phyloP scores from a whole-genome alignment of 805 yeast genomes.

The Myxozyma melibiosi region DNA sequence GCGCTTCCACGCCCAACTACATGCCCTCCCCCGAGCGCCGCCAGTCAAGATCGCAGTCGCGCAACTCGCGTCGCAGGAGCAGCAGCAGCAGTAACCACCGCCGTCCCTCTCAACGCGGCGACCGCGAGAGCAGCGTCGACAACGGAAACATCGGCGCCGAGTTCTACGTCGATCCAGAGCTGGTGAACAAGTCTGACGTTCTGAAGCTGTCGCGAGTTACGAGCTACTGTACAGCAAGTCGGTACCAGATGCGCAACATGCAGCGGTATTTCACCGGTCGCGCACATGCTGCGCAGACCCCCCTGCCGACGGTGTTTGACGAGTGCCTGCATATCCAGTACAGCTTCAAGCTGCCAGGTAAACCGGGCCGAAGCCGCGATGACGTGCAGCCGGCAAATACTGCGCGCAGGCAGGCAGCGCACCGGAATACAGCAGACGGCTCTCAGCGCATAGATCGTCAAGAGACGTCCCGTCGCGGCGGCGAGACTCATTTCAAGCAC shows the following conservation, averaged over 20 bases:
- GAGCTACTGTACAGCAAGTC: slow-evolving; percentile 93
- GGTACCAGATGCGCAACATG: slow-evolving; percentile 85
- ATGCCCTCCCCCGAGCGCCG: neutral
- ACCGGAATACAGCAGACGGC: slow-evolving; percentile 1
- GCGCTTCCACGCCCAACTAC: neutral
- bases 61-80: slow-evolving; percentile 1
- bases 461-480: neutral
- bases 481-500: slow-evolving; percentile 5
- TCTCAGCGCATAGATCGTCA: neutral
- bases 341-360: slow-evolving; percentile 3
- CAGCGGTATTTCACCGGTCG: slow-evolving; percentile 82
- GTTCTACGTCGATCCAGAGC: slow-evolving; percentile 12
- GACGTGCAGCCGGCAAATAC: slow-evolving; percentile 9
- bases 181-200: slow-evolving; percentile 64
- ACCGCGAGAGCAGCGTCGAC: slow-evolving; percentile 1
- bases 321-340: slow-evolving; percentile 72
- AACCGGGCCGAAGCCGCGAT: neutral
- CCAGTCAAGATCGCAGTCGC: slow-evolving; percentile 9
- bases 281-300: slow-evolving; percentile 51
- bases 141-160: slow-evolving; percentile 7
- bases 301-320: slow-evolving; percentile 81
- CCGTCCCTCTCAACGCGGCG: slow-evolving; percentile 49
- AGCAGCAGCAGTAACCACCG: slow-evolving; percentile 67
- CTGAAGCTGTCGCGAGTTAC: slow-evolving; percentile 89
- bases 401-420: neutral